Percentiles rank a stretch among this genome's conserved stretches.
Conservation (phyloP, 2,329 filamentous ascomycete species). For the Fusarium algeriense region DNA sequence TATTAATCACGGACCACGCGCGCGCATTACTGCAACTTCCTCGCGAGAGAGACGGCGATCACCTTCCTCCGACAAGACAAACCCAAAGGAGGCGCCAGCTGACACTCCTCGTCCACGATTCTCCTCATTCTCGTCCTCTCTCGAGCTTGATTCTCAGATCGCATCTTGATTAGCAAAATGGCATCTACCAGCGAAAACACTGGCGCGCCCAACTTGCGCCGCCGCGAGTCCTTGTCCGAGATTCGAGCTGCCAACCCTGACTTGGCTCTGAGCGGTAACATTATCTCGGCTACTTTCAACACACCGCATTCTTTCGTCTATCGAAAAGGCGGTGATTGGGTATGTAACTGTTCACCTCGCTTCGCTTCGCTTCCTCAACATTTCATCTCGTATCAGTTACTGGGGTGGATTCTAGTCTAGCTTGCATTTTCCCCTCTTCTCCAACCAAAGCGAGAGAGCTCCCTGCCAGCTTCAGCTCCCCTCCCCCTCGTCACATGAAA, state of each 20-base stretch:
- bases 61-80: constrained; percentile 33
- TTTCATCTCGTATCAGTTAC: constrained; percentile 30
- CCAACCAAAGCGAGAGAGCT: constrained; percentile 32
- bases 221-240: constrained; percentile 66
- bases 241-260: constrained; percentile 68
- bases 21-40: constrained; percentile 14
- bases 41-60: constrained; percentile 28
- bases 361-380: constrained; percentile 25
- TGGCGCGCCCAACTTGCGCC: constrained; percentile 53
- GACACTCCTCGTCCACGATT: constrained; percentile 20
- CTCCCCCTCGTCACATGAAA: constrained; percentile 29
- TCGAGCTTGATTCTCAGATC: constrained; percentile 10
- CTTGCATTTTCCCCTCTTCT: constrained; percentile 35
- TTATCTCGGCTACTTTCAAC: constrained; percentile 75
- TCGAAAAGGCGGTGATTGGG: constrained; percentile 71
- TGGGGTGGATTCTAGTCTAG: constrained; percentile 31
- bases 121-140: not conserved
- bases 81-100: constrained; percentile 31
- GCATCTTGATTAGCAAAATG: constrained; percentile 23
- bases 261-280: constrained; percentile 71
- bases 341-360: constrained; percentile 53
- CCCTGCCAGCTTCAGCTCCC: constrained; percentile 32
- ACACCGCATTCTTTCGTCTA: constrained; percentile 71
- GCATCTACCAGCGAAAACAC: constrained; percentile 22
- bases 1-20: constrained; percentile 41